These are phyloP conservation scores for Phytopythium cucurbitacearum DNA, from an alignment of 352 stramenopile species.

Conservation along the genomic window DNA sequence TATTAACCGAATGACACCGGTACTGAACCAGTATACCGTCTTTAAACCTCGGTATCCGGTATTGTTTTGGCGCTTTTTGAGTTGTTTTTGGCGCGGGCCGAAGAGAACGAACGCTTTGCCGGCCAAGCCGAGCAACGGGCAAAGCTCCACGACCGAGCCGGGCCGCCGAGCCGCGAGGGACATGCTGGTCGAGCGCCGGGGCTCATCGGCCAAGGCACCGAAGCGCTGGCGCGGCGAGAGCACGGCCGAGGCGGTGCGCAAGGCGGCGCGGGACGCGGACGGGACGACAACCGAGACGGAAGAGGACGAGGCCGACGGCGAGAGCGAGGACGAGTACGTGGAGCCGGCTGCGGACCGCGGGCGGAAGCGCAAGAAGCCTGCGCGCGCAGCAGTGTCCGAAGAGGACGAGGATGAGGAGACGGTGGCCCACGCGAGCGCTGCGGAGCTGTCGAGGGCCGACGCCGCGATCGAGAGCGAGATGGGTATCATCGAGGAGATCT, in stretches of 20 bases:
- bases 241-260: conserved; percentile 5
- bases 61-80: too few species aligned
- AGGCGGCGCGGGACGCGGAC: conserved; percentile 7
- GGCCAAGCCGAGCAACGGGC: too few species aligned
- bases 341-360: conserved; percentile 13
- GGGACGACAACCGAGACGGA: conserved; percentile 28
- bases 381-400: conserved; percentile 1
- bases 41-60: too few species aligned
- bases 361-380: conserved; percentile 7
- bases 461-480: conserved; percentile 66
- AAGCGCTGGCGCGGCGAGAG: conserved; percentile 16
- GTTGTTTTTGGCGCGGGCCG: too few species aligned
- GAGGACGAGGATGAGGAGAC: conserved; percentile 14
- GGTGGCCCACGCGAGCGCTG: conserved; percentile 3
- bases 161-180: background rate
- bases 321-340: conserved; percentile 24
- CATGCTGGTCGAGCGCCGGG: conserved; percentile 14
- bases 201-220: conserved; percentile 17
- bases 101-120: too few species aligned
- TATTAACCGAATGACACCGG: too few species aligned
- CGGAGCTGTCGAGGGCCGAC: conserved; percentile 14
- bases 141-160: too few species aligned
- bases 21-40: too few species aligned
- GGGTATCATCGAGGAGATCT: conserved; percentile 94
- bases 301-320: conserved; percentile 16